Conservation (phyloP, 257 asterid species). For the Solanum chmielewskii region DNA sequence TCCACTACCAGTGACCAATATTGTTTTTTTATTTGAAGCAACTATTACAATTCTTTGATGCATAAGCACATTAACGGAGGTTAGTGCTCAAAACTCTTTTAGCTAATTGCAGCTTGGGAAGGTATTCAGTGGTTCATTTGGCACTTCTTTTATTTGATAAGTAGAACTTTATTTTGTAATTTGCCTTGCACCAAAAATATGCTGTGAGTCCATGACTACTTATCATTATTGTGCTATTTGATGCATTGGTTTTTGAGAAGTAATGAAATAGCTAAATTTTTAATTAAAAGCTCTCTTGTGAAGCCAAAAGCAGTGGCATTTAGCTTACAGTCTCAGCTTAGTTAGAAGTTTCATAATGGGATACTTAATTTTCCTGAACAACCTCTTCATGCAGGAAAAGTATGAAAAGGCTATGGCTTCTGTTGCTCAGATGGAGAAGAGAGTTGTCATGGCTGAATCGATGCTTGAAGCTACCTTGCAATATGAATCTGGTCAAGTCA, state of each 20-base stretch:
- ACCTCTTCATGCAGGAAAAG: constrained; percentile 41
- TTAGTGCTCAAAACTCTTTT: neutral
- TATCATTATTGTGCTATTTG: neutral
- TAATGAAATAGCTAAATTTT: neutral
- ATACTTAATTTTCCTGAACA: neutral
- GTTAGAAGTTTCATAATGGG: neutral
- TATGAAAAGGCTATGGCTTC: constrained; percentile 44
- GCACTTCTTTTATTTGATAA: neutral
- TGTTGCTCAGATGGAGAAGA: constrained; percentile 61
- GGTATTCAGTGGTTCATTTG: neutral
- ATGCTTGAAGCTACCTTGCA: constrained; percentile 83
- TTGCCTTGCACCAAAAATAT: neutral
- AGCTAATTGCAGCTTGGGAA: neutral
- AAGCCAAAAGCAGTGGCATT: neutral
- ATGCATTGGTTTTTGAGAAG: neutral
- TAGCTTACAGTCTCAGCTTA: neutral
- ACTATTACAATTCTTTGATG: neutral
- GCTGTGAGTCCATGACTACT: neutral
- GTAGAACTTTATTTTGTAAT: neutral
- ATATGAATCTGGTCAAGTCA: constrained; percentile 75
- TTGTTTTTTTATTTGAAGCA: neutral
- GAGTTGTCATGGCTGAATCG: constrained; percentile 85
- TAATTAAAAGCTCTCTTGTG: neutral
- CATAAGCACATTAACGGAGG: neutral
- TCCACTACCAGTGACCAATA: neutral